phyloP scores from a whole-genome alignment of 768 basidiomycete species.

The Rhizopogon sp. region DNA sequence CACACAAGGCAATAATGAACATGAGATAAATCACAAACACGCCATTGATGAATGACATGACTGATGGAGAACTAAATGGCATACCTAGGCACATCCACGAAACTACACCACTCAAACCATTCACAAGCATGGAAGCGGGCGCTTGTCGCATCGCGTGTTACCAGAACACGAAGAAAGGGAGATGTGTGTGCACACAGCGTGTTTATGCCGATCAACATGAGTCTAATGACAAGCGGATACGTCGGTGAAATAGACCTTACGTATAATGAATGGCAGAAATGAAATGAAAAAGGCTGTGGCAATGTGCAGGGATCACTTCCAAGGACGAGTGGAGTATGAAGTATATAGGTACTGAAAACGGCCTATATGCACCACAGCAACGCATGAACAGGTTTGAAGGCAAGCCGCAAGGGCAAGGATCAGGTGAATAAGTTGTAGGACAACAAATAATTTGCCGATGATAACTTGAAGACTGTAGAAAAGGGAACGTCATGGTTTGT shows the following conservation, averaged over 20 bases:
- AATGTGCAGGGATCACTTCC: neutral
- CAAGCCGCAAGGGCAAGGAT: neutral
- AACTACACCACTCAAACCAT: slow-evolving; percentile 66
- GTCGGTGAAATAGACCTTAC: neutral
- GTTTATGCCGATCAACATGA: slow-evolving; percentile 89
- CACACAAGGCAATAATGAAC: neutral
- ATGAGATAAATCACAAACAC: neutral
- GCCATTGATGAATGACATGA: neutral
- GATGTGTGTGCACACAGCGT: slow-evolving; percentile 51
- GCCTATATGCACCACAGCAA: neutral
- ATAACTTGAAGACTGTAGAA: no score
- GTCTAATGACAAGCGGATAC: slow-evolving; percentile 42
- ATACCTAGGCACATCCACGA: slow-evolving; percentile 41
- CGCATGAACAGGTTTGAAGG: neutral
- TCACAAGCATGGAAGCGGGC: slow-evolving; percentile 93
- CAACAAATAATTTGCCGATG: neutral
- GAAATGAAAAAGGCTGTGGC: neutral
- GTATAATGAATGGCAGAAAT: slow-evolving; percentile 6
- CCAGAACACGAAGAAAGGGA: slow-evolving; percentile 54
- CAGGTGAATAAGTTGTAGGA: neutral
- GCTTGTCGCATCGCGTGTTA: slow-evolving; percentile 51
- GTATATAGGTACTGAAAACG: neutral
- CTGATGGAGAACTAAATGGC: neutral
- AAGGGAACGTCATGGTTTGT: no score
- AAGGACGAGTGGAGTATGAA: neutral